Evolutionary conservation across 352 stramenopile genomes (phyloP).

Genomic region (Phytophthora pinifolia): DNA sequence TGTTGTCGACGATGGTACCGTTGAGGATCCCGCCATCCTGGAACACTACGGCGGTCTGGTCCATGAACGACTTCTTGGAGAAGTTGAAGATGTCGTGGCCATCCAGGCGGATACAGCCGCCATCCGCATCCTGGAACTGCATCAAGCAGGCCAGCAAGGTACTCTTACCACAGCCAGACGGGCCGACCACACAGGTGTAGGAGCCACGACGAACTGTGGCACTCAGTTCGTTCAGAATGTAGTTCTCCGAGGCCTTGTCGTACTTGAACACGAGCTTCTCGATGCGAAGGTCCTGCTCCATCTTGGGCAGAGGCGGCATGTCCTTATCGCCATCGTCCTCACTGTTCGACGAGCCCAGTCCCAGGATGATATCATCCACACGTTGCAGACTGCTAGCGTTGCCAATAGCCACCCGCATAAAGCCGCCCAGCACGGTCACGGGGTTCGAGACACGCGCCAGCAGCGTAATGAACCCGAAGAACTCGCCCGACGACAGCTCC

Average conservation of each 20-base stretch:
- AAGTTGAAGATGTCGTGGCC: conserved; percentile 86
- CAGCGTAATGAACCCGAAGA: conserved; percentile 84
- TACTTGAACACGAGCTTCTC: conserved; percentile 89
- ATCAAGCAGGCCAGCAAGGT: conserved; percentile 85
- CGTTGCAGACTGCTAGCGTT: conserved; percentile 87
- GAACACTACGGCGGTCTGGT: conserved; percentile 86
- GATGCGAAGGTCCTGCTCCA: conserved; percentile 76
- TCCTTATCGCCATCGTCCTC: conserved; percentile 63
- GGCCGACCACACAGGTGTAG: conserved; percentile 86
- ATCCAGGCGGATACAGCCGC: conserved; percentile 80
- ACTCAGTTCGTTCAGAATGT: conserved; percentile 77
- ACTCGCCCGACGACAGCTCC: conserved; percentile 70
- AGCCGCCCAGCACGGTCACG: conserved; percentile 80
- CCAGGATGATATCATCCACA: conserved; percentile 84
- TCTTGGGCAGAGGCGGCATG: conserved; percentile 75
- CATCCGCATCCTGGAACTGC: conserved; percentile 87
- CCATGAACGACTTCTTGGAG: conserved; percentile 86
- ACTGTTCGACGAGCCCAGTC: conserved; percentile 37
- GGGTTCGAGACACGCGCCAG: conserved; percentile 79
- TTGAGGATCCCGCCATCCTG: conserved; percentile 88
- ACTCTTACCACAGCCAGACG: conserved; percentile 88
- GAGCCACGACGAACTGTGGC: conserved; percentile 71
- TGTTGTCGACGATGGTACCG: conserved; percentile 88
- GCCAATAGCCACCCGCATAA: conserved; percentile 89
- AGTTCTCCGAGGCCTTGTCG: conserved; percentile 81